Conservation (phyloP, 192 early-diverging fungal species). For the Coemansia sp. region DNA sequence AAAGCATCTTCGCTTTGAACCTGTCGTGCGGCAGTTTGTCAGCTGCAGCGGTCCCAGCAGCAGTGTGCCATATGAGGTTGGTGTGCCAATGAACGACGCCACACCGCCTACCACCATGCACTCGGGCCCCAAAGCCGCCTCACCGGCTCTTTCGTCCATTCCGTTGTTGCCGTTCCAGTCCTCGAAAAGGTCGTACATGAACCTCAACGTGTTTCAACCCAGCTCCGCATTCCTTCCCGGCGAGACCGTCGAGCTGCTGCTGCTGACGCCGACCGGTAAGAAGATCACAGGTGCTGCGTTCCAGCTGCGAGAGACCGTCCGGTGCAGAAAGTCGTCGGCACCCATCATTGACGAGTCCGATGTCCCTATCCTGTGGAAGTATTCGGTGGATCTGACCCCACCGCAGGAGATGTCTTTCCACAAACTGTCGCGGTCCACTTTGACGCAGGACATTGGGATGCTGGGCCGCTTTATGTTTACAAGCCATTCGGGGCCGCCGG, state of each 20-base stretch:
- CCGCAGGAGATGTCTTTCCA: conserved; percentile 29
- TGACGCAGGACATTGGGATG: conserved; percentile 42
- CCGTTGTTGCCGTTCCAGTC: conserved; percentile 21
- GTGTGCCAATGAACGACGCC: conserved; percentile 35
- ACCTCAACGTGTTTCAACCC: conserved; percentile 40
- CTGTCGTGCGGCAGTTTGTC: conserved; percentile 34
- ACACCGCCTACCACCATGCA: neutral
- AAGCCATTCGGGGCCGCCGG: neutral
- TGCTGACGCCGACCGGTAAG: conserved; percentile 33
- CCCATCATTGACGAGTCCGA: conserved; percentile 50
- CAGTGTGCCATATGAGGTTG: conserved; percentile 27
- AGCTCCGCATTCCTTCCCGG: conserved; percentile 37
- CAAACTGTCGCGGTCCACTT: conserved; percentile 35
- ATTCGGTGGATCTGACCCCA: conserved; percentile 28
- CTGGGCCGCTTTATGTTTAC: conserved; percentile 42
- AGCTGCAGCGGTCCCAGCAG: conserved; percentile 10
- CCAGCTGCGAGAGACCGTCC: conserved; percentile 43
- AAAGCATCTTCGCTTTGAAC: conserved; percentile 40
- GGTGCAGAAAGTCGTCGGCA: conserved; percentile 48
- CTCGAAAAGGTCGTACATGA: conserved; percentile 27
- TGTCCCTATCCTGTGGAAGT: conserved; percentile 47
- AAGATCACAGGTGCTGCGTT: conserved; percentile 31
- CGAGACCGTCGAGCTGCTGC: conserved; percentile 41
- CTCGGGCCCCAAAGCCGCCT: neutral
- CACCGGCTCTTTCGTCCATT: conserved; percentile 4